Percentiles rank a stretch among this genome's conserved stretches.
These are phyloP conservation scores for Sclerospora graminicola DNA, from an alignment of 352 stramenopile genomes.

Conservation along the genomic window DNA sequence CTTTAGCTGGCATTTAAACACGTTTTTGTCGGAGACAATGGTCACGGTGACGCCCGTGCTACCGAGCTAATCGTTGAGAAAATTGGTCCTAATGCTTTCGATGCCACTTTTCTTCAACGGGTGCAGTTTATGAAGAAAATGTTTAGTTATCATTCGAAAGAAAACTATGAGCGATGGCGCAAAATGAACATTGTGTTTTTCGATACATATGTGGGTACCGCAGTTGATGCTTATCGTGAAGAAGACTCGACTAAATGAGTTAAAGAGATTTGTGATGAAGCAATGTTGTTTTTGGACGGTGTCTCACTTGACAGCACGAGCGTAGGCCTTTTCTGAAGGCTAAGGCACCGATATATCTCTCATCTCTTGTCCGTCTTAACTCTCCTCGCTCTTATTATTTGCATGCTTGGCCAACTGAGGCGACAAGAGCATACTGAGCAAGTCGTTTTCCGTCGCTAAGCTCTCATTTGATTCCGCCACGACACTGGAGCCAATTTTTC, in stretches of 20 bases:
- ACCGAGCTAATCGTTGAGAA: too few species aligned
- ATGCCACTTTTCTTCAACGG: too few species aligned
- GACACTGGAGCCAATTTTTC: constrained; percentile 39
- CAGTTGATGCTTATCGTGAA: constrained; percentile 67
- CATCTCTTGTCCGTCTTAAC: background rate
- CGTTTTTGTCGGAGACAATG: constrained; percentile 98
- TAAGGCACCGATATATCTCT: constrained; percentile 3
- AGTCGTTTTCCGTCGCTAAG: constrained; percentile 49
- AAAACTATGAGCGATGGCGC: constrained; percentile 65
- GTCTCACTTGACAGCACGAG: constrained; percentile 55
- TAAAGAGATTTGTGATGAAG: constrained; percentile 63
- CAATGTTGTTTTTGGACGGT: constrained; percentile 36
- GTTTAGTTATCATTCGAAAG: constrained; percentile 71
- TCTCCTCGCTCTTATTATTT: constrained; percentile 12
- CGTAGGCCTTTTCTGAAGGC: constrained; percentile 22
- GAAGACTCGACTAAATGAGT: constrained; percentile 46
- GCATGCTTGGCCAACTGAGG: constrained; percentile 23
- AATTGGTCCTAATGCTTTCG: constrained; percentile 48
- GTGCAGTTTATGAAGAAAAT: constrained; percentile 81
- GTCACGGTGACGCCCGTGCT: constrained; percentile 88
- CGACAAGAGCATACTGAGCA: constrained; percentile 45
- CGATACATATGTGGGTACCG: too few species aligned
- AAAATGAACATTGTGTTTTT: constrained; percentile 89
- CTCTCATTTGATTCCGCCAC: constrained; percentile 30
- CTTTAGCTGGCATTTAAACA: constrained; percentile 98